Conservation (phyloP, 306 rosid genomes). For the Alnus rubra region DNA sequence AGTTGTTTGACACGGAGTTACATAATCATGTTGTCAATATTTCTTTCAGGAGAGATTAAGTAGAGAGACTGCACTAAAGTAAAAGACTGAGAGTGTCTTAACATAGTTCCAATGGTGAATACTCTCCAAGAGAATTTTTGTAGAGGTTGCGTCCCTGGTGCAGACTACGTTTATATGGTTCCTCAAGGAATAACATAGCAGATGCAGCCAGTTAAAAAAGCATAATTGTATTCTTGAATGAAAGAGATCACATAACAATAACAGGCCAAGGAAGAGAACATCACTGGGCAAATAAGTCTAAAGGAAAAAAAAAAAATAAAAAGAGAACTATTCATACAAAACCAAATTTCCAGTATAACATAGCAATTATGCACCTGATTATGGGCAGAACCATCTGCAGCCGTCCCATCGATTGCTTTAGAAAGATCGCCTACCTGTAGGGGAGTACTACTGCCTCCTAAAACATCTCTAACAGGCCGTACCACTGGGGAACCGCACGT, state of each 20-base stretch:
- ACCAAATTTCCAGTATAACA: slow-evolving; percentile 11
- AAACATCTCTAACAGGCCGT: slow-evolving; percentile 22
- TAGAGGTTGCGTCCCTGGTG: background rate
- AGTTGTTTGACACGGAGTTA: background rate
- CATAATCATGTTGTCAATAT: slow-evolving; percentile 2
- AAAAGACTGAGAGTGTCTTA: background rate
- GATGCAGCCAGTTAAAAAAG: background rate
- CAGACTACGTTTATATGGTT: background rate
- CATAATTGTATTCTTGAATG: background rate
- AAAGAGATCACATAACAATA: background rate
- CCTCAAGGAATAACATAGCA: background rate
- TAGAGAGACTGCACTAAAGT: background rate
- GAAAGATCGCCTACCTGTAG: slow-evolving; percentile 35
- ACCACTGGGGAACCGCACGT: slow-evolving; percentile 27
- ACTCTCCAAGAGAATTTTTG: background rate
- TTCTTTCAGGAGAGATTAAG: background rate
- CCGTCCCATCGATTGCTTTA: slow-evolving; percentile 28
- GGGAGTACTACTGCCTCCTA: slow-evolving; percentile 33
- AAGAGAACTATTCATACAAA: background rate
- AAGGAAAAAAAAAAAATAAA: background rate
- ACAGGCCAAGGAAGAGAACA: background rate
- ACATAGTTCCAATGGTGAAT: background rate
- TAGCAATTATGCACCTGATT: slow-evolving; percentile 31
- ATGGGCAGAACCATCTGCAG: slow-evolving; percentile 29
- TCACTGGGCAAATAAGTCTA: background rate